A percentile compares a stretch with the other conserved stretches of the same genome.
These are phyloP conservation scores for Echinosophora koreensis DNA, from an alignment of 306 rosid genomes.

Conservation along the genomic window DNA sequence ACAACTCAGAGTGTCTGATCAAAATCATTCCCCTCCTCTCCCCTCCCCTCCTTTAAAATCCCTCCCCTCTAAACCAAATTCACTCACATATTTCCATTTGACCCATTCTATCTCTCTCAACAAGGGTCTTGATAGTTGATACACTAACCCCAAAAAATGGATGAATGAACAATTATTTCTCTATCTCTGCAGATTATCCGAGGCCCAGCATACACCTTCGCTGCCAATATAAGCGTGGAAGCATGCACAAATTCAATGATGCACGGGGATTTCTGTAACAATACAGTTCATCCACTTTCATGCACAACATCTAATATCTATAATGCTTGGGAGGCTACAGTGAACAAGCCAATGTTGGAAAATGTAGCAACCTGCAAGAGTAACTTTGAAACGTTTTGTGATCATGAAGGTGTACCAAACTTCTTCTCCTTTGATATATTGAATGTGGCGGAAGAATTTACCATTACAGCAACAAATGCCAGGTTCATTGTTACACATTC, in stretches of 20 bases:
- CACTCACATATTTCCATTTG: background rate
- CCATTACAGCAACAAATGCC: constrained; percentile 62
- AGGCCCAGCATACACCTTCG: constrained; percentile 72
- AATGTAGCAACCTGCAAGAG: constrained; percentile 67
- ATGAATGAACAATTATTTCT: constrained; percentile 22
- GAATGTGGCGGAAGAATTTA: constrained; percentile 73
- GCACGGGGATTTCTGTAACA: constrained; percentile 86
- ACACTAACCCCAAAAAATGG: background rate
- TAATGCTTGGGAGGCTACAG: constrained; percentile 47
- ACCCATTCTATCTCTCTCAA: constrained; percentile 17
- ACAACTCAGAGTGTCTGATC: too few relatives aligned
- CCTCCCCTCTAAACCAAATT: too few relatives aligned
- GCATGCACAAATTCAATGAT: constrained; percentile 76
- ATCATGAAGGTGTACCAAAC: constrained; percentile 60
- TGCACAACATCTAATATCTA: constrained; percentile 60
- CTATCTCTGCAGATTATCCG: constrained; percentile 72
- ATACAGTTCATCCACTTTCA: constrained; percentile 75
- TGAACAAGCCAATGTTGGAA: constrained; percentile 51
- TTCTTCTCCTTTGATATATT: constrained; percentile 71
- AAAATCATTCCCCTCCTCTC: too few relatives aligned
- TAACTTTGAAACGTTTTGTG: constrained; percentile 61
- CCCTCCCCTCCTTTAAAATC: too few relatives aligned
- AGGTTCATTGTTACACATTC: constrained; percentile 56
- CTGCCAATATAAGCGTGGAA: constrained; percentile 83
- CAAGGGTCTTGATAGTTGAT: constrained; percentile 4